phyloP scores from a whole-genome alignment of 345 rosid species.

The Heritiera fomes region DNA sequence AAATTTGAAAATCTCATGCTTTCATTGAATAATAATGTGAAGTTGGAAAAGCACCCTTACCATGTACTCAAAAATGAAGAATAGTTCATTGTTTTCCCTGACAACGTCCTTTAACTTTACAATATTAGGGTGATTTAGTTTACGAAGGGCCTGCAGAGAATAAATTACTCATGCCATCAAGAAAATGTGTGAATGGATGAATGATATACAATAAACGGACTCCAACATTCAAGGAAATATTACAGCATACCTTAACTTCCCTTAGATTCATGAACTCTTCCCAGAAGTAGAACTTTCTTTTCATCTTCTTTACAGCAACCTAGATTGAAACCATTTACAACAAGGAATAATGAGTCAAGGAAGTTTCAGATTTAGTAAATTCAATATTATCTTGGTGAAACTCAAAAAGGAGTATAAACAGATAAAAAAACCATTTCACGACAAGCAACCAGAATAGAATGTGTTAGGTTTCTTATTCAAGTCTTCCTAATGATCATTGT shows the following conservation, averaged over 20 bases:
- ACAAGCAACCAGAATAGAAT: too few species aligned
- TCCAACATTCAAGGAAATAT: slow-evolving; percentile 5
- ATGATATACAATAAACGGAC: slow-evolving; percentile 20
- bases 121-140: slow-evolving; percentile 80
- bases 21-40: background rate
- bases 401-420: too few species aligned
- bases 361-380: background rate
- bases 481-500: background rate
- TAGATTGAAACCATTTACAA: slow-evolving; percentile 22
- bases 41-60: slow-evolving; percentile 40
- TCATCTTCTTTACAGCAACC: slow-evolving; percentile 99
- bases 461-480: background rate
- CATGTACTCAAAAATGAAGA: slow-evolving; percentile 95
- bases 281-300: slow-evolving; percentile 88
- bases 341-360: slow-evolving; percentile 8
- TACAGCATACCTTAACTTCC: slow-evolving; percentile 75
- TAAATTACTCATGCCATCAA: background rate
- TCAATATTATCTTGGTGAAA: too few species aligned
- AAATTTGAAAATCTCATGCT: background rate
- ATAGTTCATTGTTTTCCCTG: slow-evolving; percentile 79
- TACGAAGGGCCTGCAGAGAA: slow-evolving; percentile 79
- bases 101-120: slow-evolving; percentile 92
- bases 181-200: background rate
- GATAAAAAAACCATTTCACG: too few species aligned
- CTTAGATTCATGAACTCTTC: slow-evolving; percentile 86